phyloP scores from a whole-genome alignment of 2,329 filamentous ascomycete genomes.

The Fusarium concolor region DNA sequence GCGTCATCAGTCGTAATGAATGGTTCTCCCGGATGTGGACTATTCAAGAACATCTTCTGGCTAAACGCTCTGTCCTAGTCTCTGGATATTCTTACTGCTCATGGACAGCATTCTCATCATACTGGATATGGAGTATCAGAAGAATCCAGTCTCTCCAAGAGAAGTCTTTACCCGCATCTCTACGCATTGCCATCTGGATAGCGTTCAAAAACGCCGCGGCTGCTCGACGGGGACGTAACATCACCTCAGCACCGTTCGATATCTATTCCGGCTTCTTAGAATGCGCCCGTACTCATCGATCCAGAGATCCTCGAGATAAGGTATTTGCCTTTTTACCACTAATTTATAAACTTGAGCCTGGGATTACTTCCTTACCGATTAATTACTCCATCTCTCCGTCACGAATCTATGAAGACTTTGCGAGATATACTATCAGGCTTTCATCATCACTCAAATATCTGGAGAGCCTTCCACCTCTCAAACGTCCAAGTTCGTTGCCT shows the following conservation, averaged over 20 bases:
- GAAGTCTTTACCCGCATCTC: slow-evolving; percentile 11
- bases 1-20: slow-evolving; percentile 24
- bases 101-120: slow-evolving; percentile 30
- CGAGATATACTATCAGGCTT: slow-evolving; percentile 15
- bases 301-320: slow-evolving; percentile 30
- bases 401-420: slow-evolving; percentile 28
- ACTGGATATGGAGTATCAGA: slow-evolving; percentile 33
- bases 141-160: slow-evolving; percentile 18
- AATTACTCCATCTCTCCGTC: slow-evolving; percentile 25
- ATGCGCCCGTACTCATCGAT: slow-evolving; percentile 25
- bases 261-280: slow-evolving; percentile 30
- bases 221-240: slow-evolving; percentile 3
- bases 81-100: slow-evolving; percentile 19
- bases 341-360: slow-evolving; percentile 25
- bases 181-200: slow-evolving; percentile 26
- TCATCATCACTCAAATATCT: slow-evolving; percentile 26
- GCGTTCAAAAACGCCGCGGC: slow-evolving; percentile 28
- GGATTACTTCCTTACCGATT: slow-evolving; percentile 10
- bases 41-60: slow-evolving; percentile 32
- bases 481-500: slow-evolving; percentile 7
- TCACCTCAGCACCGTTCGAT: slow-evolving; percentile 18
- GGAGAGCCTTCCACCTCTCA: slow-evolving; percentile 23
- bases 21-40: slow-evolving; percentile 41
- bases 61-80: slow-evolving; percentile 18
- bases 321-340: slow-evolving; percentile 30